Evolutionary conservation across 1,284 basidiomycete genomes (phyloP).

Genomic region (Irpex sp.): DNA sequence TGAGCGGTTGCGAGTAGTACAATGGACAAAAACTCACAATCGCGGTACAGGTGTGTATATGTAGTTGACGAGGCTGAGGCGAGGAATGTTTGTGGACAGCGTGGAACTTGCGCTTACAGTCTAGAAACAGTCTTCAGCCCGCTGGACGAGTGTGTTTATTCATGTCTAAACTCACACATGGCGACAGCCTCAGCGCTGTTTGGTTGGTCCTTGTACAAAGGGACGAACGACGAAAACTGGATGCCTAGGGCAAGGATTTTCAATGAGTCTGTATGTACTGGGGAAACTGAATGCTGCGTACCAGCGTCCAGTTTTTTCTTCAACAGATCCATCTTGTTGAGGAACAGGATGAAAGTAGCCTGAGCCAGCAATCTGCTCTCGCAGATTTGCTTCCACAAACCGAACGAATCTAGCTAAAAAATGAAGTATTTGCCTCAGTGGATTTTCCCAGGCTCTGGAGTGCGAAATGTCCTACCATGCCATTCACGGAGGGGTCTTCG

Average conservation of each 20-base stretch:
- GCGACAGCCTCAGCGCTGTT: constrained; percentile 52
- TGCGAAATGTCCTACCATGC: constrained; percentile 38
- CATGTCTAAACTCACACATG: constrained; percentile 40
- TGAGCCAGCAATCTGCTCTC: constrained; percentile 48
- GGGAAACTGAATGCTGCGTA: neutral
- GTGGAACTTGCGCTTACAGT: constrained; percentile 48
- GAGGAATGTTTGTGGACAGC: constrained; percentile 46
- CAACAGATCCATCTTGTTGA: constrained; percentile 64
- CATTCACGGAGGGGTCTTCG: constrained; percentile 55
- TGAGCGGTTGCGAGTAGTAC: neutral
- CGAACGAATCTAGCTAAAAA: constrained; percentile 50
- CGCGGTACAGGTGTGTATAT: constrained; percentile 52
- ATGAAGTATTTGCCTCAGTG: neutral
- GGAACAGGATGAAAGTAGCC: constrained; percentile 54
- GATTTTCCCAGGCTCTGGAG: constrained; percentile 1
- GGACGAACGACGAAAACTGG: constrained; percentile 50
- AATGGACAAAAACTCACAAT: constrained; percentile 27
- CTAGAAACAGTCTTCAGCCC: constrained; percentile 23
- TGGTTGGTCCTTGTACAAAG: constrained; percentile 43
- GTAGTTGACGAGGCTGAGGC: constrained; percentile 42
- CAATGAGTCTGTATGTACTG: neutral
- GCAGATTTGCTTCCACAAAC: constrained; percentile 59
- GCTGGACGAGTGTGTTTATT: neutral
- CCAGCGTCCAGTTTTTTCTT: constrained; percentile 49
- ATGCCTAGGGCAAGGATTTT: constrained; percentile 26